These are phyloP conservation scores for Corallochytrium limacisporum DNA, from an alignment of 78 protist species.

Conservation along the genomic window DNA sequence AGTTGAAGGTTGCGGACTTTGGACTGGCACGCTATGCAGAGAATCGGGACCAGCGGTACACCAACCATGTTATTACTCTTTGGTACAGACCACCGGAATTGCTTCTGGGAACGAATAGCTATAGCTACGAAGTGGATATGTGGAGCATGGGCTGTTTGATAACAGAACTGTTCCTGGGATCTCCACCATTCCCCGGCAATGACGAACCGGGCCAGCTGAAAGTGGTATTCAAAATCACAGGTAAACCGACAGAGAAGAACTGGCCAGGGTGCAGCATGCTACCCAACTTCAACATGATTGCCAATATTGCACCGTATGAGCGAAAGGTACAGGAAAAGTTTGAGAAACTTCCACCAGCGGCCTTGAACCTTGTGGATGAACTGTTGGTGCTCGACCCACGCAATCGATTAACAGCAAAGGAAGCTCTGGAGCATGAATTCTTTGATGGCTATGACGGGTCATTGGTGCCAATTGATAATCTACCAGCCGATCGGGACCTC, in stretches of 20 bases:
- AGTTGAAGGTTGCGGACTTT: constrained; percentile 50
- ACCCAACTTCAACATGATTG: neutral
- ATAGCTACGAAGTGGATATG: constrained; percentile 37
- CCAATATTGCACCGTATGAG: neutral
- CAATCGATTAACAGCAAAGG: neutral
- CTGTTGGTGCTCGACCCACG: neutral
- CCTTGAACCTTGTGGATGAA: neutral
- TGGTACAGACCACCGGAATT: constrained; percentile 77
- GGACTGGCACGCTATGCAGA: constrained; percentile 47
- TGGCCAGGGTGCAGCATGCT: neutral
- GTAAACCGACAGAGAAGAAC: neutral
- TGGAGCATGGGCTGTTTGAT: constrained; percentile 53
- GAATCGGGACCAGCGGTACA: neutral
- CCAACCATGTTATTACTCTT: constrained; percentile 38
- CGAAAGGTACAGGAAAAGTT: too few relatives aligned
- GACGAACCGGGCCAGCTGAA: neutral
- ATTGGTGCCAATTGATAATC: too few relatives aligned
- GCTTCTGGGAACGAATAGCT: constrained; percentile 31
- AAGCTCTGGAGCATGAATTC: constrained; percentile 1
- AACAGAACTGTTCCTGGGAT: constrained; percentile 18
- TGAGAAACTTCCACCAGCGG: too few relatives aligned
- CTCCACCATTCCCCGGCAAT: neutral
- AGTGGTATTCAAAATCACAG: neutral
- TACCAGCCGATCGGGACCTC: too few relatives aligned
- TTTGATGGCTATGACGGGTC: too few relatives aligned